phyloP scores from a whole-genome alignment of 2,329 filamentous ascomycete genomes.

The Emergomyces orientalis region DNA sequence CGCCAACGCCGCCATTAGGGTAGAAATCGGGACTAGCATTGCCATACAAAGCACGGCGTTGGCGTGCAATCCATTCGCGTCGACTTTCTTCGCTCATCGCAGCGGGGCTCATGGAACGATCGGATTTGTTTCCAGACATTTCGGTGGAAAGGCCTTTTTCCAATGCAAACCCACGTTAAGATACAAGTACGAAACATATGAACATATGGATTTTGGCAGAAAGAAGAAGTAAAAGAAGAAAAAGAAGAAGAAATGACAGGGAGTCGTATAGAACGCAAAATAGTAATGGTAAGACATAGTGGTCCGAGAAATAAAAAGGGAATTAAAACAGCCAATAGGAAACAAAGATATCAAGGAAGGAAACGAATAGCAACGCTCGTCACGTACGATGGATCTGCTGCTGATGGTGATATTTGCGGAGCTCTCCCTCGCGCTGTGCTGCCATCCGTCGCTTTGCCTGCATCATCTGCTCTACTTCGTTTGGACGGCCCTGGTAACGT shows the following conservation, averaged over 20 bases:
- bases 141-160: slow-evolving; percentile 55
- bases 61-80: slow-evolving; percentile 88
- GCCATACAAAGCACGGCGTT: slow-evolving; percentile 89
- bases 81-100: slow-evolving; percentile 92
- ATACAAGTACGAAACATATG: slow-evolving; percentile 33
- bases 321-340: slow-evolving; percentile 23
- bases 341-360: slow-evolving; percentile 19
- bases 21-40: slow-evolving; percentile 58
- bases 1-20: slow-evolving; percentile 56
- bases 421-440: slow-evolving; percentile 95
- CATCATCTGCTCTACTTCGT: slow-evolving; percentile 95
- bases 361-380: slow-evolving; percentile 29
- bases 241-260: slow-evolving; percentile 21
- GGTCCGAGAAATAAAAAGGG: slow-evolving; percentile 13
- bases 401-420: slow-evolving; percentile 99
- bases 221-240: slow-evolving; percentile 20
- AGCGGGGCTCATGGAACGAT: slow-evolving; percentile 74
- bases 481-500: slow-evolving; percentile 78
- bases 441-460: slow-evolving; percentile 99
- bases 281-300: slow-evolving; percentile 11
- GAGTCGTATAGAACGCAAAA: slow-evolving; percentile 23
- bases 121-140: slow-evolving; percentile 66
- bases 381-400: slow-evolving; percentile 95
- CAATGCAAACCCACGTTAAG: slow-evolving; percentile 32
- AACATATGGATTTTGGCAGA: slow-evolving; percentile 3